Conservation (phyloP, 352 stramenopile genomes). For the Globisporangium recalcitrans region DNA sequence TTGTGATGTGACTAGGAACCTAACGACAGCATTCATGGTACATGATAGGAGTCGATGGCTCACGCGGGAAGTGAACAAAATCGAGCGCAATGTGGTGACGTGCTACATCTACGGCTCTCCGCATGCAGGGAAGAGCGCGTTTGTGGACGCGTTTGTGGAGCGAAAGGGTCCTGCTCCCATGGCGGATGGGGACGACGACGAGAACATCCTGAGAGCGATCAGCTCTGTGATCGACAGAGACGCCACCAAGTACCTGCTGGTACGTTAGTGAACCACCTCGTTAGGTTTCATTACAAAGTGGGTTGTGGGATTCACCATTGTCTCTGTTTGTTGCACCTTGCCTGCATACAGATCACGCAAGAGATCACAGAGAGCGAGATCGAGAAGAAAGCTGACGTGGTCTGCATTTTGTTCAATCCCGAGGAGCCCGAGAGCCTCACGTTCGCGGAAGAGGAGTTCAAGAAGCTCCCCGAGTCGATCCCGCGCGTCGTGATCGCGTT, state of each 20-base stretch:
- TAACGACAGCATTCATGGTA: neutral
- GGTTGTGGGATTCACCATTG: neutral
- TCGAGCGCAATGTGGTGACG: conserved; percentile 67
- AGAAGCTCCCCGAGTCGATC: conserved; percentile 46
- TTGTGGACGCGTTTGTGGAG: conserved; percentile 50
- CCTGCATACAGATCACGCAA: conserved; percentile 46
- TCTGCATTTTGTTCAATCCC: conserved; percentile 67
- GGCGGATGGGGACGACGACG: conserved; percentile 28
- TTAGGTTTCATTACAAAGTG: neutral
- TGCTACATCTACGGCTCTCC: conserved; percentile 60
- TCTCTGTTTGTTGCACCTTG: neutral
- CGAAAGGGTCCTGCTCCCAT: conserved; percentile 19
- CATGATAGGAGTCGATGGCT: conserved; percentile 34
- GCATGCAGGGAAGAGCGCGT: conserved; percentile 43
- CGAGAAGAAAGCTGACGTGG: conserved; percentile 62
- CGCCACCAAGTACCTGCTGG: conserved; percentile 58
- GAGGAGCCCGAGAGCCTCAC: conserved; percentile 36
- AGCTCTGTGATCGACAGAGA: conserved; percentile 54
- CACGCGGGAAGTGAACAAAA: conserved; percentile 48
- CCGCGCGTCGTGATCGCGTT: conserved; percentile 58
- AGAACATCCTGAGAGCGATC: conserved; percentile 45
- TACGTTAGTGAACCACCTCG: conserved; percentile 19
- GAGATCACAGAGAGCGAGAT: conserved; percentile 55
- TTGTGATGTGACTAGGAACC: neutral
- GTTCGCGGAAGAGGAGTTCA: conserved; percentile 45